phyloP scores from a whole-genome alignment of 768 basidiomycete species.

The Podaxis sp. region DNA sequence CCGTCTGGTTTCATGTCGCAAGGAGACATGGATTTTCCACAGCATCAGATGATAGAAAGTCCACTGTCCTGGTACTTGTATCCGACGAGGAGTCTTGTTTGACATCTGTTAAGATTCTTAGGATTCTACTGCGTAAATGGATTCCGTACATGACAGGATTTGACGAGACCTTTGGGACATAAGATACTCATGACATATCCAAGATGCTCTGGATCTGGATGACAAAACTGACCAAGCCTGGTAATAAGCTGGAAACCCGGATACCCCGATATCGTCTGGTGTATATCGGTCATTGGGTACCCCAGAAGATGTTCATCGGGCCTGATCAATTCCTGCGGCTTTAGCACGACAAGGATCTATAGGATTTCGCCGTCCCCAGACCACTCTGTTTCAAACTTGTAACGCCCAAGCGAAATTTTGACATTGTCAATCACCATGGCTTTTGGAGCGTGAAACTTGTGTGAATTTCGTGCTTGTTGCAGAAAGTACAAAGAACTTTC shows the following conservation, averaged over 20 bases:
- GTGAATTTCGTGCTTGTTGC: background rate
- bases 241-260: background rate
- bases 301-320: constrained; percentile 1
- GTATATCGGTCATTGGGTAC: background rate
- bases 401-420: background rate
- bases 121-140: background rate
- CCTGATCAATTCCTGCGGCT: background rate
- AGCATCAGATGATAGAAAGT: background rate
- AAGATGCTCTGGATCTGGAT: background rate
- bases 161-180: background rate
- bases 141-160: background rate
- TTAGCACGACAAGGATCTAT: background rate
- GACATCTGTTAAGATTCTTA: background rate
- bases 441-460: background rate
- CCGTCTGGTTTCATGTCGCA: background rate
- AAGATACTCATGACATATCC: background rate
- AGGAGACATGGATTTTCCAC: background rate
- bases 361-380: background rate
- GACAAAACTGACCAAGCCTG: background rate
- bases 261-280: background rate
- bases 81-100: background rate
- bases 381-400: background rate
- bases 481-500: background rate
- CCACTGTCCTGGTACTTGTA: background rate
- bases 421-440: background rate